Evolutionary conservation across 2,329 filamentous ascomycete species (phyloP), one percentile per base, ranked within the genome.

Genomic region (Lojkania enalia): DNA sequence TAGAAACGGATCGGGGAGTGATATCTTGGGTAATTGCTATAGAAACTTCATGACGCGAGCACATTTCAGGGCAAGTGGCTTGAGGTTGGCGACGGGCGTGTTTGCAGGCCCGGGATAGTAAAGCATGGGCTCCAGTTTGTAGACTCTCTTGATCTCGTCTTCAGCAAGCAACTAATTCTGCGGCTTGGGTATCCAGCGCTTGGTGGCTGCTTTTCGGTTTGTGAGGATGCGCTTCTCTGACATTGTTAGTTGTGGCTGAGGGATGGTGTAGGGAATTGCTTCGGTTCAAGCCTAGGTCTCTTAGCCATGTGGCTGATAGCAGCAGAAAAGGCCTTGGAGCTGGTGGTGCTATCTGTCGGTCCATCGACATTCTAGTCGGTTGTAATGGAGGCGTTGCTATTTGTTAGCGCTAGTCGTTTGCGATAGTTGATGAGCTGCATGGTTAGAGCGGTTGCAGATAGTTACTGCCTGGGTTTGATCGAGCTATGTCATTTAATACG

Each of bases 91-190:
- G 15, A 5, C 33, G 35, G 2, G 31, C n/a, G 7, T 33, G 7
- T 15, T 25, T 16, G 15, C 39, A 11, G 12, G 42, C 30, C 30
- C 30, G 2, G 51, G 47, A 42, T 63, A 59, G 40, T 64, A 60
- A 7, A 58, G 44, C 49, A 60, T 51, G 5, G 60, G 48, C 40
- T 64, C 63, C n/a, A 51, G 39, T 1, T 41, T 38, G 38, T 62
- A 62, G 1, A 57, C 53, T 2, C 48, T 36, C 3, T 41, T 54
- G 19, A 61, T 54, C 39, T 62, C 57, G 11, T 20, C 41, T 15
- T 15, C 18, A 5, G 15, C 44, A 1, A 55, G 60, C 13, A 44
- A 54, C 0, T 55, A 44, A 7, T 48, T 39, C 30, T 52, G 46
- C 0, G 61, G 54, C 30, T 61, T 60, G 0, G 49, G 35, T 18